Base-by-base conservation (phyloP, 106 monocot genomes). In the Dendrobium nobile region DNA sequence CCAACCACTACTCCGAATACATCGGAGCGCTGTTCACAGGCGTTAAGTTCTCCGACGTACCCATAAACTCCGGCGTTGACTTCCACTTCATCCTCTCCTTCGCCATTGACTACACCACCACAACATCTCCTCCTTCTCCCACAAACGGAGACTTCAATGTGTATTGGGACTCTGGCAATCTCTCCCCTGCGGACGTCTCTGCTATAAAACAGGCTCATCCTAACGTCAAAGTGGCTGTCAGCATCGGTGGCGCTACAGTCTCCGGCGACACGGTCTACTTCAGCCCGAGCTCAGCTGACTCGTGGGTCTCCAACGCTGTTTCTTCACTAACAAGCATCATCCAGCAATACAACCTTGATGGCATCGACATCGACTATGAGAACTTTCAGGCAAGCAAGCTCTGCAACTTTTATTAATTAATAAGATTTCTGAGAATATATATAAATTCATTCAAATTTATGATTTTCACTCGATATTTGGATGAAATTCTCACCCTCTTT, bases 71-170 rank as follows among this genome's bases (percentile, higher is more conserved):
- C 37, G 9, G 11, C 15, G 73, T 80, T 19, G 64, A 65, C 64
- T 65, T 65, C 77, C 51, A 81, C 43, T 85, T 81, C 77, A 85
- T 85, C 56, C 81, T 85, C 68, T 33, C 85, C 77, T 85, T 85
- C 72, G 75, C 85, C 77, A 81, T 85, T 28, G 80, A 80, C 67
- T 84, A 84, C 65, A 77, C 76, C 51, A 51, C 61, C 7, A 8
- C 64, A 0, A 65, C 64, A 20, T 51, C 61, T 13, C 48, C 41
- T 22, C 80, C 80, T 6, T 45, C 76, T 20, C 80, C 84, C 41
- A 84, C 84, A 43, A 80, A 80, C 40, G 84, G 80, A 19, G 47
- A 84, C 11, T 84, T 80, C 80, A 80, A 79, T 41, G 47, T 84
- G 68, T 84, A 67, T 67, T 84, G 80, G 84, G 84, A 84, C 80